Evolutionary conservation across 306 rosid species (phyloP), one percentile per base, ranked within the genome.

Genomic region (Quillaja saponaria): DNA sequence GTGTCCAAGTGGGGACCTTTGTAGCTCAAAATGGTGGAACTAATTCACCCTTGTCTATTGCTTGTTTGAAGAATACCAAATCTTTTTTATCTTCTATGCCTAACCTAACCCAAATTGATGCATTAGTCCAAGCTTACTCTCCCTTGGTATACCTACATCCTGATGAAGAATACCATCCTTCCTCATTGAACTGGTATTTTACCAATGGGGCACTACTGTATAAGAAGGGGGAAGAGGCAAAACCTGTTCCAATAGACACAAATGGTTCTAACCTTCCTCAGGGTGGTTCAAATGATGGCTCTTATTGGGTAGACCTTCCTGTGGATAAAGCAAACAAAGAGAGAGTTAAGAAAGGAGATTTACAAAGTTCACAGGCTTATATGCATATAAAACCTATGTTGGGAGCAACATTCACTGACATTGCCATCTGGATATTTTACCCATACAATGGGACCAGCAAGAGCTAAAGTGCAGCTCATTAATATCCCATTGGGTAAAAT

Each of bases 71-170:
- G 61, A 90, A 83, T 48, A 46, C 14, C 8, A 81, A 77, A n/a
- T 10, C 77, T 0, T 57, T 55, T 35, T 58, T 64, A 4, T 35
- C 72, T 28, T 78, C 58, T 45, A 82, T 85, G 97, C 95, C 95
- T 0, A 85, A 72, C 61, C 15, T 63, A 13, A 31, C 58, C 17
- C 95, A 87, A 76, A 63, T 81, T 13, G 57, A 70, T 15, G 69
- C 82, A 45, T 17, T 87, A n/a, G 35, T 81, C 34, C 57, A 76
- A 33, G 63, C 82, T 34, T 90, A 87, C 46, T 67, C 92, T 50
- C 95, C 90, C 1, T 34, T 69, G 17, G 55, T 90, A 58, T 85
- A 87, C 78, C 66, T 73, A 13, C 97, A 90, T 40, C 88, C 90
- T 0, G 63, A 68, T 28, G 97, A 90, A 58, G 64, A 53, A 0